phyloP scores from a whole-genome alignment of 2,329 filamentous ascomycete species.

The Dactylonectria estremocensis region DNA sequence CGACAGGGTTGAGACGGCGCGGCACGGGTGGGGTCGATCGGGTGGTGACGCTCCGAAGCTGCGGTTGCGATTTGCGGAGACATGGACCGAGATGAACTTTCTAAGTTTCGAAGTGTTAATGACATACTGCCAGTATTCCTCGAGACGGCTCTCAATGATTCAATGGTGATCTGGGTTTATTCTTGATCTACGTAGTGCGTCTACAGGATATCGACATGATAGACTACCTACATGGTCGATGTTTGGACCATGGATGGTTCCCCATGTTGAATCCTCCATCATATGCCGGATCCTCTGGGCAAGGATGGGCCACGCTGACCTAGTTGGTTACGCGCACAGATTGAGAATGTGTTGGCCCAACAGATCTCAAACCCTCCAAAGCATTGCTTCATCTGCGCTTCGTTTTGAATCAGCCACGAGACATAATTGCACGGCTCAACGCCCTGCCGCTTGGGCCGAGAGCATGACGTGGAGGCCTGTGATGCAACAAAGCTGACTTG shows the following conservation, averaged over 20 bases:
- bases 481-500: not conserved
- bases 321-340: not conserved
- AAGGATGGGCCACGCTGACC: not conserved
- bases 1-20: constrained; percentile 20
- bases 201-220: not conserved
- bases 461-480: not conserved
- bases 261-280: not conserved
- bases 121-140: not conserved
- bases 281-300: not conserved
- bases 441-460: not conserved
- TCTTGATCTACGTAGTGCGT: too few relatives aligned
- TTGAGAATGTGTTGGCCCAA: not conserved
- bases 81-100: not conserved
- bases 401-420: not conserved
- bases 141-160: too few relatives aligned
- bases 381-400: not conserved
- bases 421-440: not conserved
- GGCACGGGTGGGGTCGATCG: constrained; percentile 34
- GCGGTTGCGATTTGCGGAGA: constrained; percentile 13
- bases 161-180: too few relatives aligned
- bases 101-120: not conserved
- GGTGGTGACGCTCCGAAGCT: constrained; percentile 37
- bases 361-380: not conserved
- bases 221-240: not conserved
- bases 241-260: not conserved